Conservation (phyloP, 148 eudicot species). For the Chenopodium berlandieri region DNA sequence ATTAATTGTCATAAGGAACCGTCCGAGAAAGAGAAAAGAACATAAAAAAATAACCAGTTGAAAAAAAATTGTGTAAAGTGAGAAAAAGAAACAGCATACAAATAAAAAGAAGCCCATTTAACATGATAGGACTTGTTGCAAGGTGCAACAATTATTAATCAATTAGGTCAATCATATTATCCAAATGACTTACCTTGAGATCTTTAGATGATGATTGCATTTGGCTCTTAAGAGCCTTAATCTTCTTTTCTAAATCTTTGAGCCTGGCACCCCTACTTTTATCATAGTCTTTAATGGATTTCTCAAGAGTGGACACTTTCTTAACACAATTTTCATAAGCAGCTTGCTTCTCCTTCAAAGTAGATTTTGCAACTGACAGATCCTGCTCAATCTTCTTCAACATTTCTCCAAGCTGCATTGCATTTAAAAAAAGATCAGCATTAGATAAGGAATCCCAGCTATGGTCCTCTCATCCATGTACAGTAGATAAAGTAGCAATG, state of each 20-base stretch:
- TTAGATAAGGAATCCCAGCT: conserved; percentile 2
- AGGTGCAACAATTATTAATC: background rate
- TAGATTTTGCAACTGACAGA: conserved; percentile 72
- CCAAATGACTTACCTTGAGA: conserved; percentile 62
- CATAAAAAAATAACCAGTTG: no score
- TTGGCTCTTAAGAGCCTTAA: conserved; percentile 66
- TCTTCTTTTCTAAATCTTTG: conserved; percentile 77
- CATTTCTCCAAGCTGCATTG: conserved; percentile 70
- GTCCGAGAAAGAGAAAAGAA: no score
- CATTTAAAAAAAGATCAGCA: background rate
- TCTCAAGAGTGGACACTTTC: conserved; percentile 71
- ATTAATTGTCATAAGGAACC: no score
- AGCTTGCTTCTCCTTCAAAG: conserved; percentile 61
- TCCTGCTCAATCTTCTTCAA: conserved; percentile 85
- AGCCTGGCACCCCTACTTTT: conserved; percentile 68
- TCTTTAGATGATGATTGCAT: conserved; percentile 80
- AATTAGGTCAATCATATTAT: background rate
- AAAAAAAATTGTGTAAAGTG: no score
- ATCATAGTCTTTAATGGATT: conserved; percentile 69
- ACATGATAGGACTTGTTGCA: background rate
- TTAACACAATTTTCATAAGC: conserved; percentile 48
- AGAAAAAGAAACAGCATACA: background rate
- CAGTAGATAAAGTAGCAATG: background rate
- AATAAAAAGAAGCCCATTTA: background rate
- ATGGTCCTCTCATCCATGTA: conserved; percentile 3